Conservation (phyloP, 208 protist genomes). For the Tritrichomonas musculus region DNA sequence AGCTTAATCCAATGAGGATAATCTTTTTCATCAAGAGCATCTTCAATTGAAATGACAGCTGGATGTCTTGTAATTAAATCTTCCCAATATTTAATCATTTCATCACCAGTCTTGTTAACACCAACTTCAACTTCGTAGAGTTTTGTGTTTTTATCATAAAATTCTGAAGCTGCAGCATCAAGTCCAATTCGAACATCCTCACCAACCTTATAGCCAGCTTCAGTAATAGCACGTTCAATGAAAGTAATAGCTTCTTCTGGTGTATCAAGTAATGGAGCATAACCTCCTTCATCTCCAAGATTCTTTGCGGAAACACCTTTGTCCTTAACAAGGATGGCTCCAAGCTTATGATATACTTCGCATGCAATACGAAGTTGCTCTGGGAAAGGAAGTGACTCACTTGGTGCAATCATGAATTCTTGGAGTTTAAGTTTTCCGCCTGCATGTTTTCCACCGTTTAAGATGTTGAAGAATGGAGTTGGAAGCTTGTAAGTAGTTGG, state of each 20-base stretch:
- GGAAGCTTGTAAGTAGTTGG: background rate
- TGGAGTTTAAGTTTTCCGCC: conserved; percentile 31
- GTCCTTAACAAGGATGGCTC: conserved; percentile 81
- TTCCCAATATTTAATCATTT: conserved; percentile 44
- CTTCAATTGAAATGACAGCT: conserved; percentile 88
- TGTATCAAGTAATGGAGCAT: conserved; percentile 64
- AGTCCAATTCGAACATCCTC: conserved; percentile 91
- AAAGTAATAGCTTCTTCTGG: conserved; percentile 10
- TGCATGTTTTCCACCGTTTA: conserved; percentile 37
- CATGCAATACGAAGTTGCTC: conserved; percentile 49
- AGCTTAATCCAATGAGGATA: conserved; percentile 43
- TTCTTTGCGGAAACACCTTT: conserved; percentile 80
- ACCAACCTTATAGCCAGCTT: conserved; percentile 68
- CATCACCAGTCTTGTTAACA: conserved; percentile 20
- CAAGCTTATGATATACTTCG: conserved; percentile 95
- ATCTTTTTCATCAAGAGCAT: conserved; percentile 95
- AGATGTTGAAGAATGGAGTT: conserved; percentile 35
- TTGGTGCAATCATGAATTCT: conserved; percentile 85
- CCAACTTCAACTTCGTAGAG: conserved; percentile 51
- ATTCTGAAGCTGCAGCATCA: conserved; percentile 96
- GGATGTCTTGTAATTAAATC: conserved; percentile 41
- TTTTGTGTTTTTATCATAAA: conserved; percentile 80
- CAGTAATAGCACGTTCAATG: conserved; percentile 85
- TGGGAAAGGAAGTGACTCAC: conserved; percentile 77
- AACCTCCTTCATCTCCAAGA: conserved; percentile 96